A percentile compares a stretch with the other conserved stretches of the same genome.
Evolutionary conservation across 163 green algal genomes (phyloP).

Genomic region (Scenedesmus sp.): DNA sequence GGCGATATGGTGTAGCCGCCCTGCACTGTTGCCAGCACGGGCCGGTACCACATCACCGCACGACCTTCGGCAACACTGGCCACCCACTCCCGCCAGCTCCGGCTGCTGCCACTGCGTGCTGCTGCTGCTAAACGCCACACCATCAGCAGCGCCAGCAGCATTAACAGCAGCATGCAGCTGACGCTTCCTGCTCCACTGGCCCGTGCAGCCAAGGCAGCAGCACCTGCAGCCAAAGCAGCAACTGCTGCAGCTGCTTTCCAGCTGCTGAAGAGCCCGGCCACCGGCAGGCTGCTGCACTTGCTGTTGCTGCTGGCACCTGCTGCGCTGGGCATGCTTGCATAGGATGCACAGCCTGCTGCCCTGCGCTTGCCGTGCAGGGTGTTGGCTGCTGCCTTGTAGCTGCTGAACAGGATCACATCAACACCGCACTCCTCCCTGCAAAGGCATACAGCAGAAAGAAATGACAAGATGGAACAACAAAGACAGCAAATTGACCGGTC

Average conservation of each 20-base stretch:
- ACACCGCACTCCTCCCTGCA: slow-evolving; percentile 53
- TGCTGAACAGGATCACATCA: slow-evolving; percentile 65
- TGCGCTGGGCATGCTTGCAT: neutral
- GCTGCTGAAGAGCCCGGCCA: neutral
- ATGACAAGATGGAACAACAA: neutral
- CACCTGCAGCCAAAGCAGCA: neutral
- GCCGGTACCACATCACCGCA: slow-evolving; percentile 36
- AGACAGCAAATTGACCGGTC: neutral
- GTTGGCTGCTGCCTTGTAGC: slow-evolving; percentile 46
- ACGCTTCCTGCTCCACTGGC: too few relatives aligned
- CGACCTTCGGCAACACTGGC: neutral
- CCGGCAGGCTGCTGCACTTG: neutral
- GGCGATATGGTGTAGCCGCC: slow-evolving; percentile 71
- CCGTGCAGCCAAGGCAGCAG: neutral
- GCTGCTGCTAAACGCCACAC: neutral
- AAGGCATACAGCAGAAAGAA: neutral
- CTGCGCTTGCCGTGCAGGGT: neutral
- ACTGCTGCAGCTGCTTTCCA: slow-evolving; percentile 12
- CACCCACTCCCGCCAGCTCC: slow-evolving; percentile 15
- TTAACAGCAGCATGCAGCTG: neutral
- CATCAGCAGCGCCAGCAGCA: neutral
- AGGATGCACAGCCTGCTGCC: slow-evolving; percentile 2
- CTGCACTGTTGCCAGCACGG: slow-evolving; percentile 56
- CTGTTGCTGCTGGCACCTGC: neutral
- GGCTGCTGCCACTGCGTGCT: neutral